Conservation (phyloP, 192 early-diverging fungal genomes). For the Backusella psychrophila region DNA sequence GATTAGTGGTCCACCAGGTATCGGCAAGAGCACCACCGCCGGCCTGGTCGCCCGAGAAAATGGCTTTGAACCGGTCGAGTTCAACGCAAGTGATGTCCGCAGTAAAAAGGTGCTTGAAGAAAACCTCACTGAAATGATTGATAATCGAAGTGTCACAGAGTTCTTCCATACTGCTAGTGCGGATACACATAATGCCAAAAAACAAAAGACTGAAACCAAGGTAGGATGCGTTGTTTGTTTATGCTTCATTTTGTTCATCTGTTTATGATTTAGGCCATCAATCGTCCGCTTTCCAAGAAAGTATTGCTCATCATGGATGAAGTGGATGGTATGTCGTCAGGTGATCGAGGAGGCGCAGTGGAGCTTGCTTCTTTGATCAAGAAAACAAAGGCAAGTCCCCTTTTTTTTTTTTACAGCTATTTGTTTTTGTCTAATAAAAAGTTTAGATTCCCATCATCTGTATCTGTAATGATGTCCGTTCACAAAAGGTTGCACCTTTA, state of each 20-base stretch:
- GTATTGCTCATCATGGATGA: constrained; percentile 97
- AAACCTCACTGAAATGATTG: constrained; percentile 47
- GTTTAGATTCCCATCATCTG: constrained; percentile 91
- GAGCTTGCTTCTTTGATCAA: constrained; percentile 92
- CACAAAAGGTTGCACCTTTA: constrained; percentile 82
- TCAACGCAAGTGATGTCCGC: constrained; percentile 96
- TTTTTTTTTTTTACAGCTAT: not conserved
- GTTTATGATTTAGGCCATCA: not conserved
- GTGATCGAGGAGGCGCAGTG: constrained; percentile 88
- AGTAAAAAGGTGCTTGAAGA: constrained; percentile 86
- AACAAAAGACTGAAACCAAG: not conserved
- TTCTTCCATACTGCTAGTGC: constrained; percentile 32
- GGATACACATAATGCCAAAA: not conserved
- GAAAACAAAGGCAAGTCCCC: constrained; percentile 63
- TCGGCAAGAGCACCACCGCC: constrained; percentile 97
- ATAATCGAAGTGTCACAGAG: constrained; percentile 62
- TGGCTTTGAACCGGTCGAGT: constrained; percentile 87
- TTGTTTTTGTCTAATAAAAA: not conserved
- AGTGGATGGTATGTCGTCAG: constrained; percentile 98
- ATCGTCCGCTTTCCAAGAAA: constrained; percentile 30
- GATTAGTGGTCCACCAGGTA: constrained; percentile 94
- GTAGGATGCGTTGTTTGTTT: too few species aligned
- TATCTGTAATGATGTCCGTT: constrained; percentile 94
- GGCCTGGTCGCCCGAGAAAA: constrained; percentile 80
- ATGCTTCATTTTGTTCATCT: too few species aligned